Base-by-base conservation (phyloP, 768 basidiomycete species). In the Rhizopogon vinicolor region DNA sequence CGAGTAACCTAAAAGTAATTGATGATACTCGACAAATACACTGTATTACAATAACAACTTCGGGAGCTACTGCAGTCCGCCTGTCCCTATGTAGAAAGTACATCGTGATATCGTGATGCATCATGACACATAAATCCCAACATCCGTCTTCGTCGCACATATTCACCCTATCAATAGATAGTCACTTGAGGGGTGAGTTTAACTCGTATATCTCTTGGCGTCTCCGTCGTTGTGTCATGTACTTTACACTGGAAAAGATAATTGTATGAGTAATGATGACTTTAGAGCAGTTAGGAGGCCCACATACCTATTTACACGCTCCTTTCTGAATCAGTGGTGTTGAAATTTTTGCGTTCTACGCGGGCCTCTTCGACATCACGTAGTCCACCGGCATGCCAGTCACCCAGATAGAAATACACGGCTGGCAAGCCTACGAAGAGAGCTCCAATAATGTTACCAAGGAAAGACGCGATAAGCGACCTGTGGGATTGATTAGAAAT, bases 391-490 rank as follows among this genome's bases (percentile, higher is more conserved):
- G 66, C 65, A 16, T 54, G 62, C 67, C 78, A 79, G 61, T 87
- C 83, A 33, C 64, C 63, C 5, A 88, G 78, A 62, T 85, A 84
- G 70, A 86, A 83, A 63, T 86, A 87, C 5, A 75, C 71, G 1
- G 78, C 84, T 3, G 87, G 87, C 4, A 88, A 64, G 33, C 75
- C 87, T 28, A 89, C 84, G 42, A 85, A 68, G 31, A 84, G 70
- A 8, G 75, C 87, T 1, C 87, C 87, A 33, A 89, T 72, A 33
- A 84, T 76, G 65, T 89, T 89, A 10, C 87, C 87, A 44, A 88
- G 56, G 62, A 77, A 81, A 2, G 86, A 62, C 1, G 87, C 84
- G 62, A 89, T 81, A 33, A 89, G 64, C 3, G 87, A 89, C 63
- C 78, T 78, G 54, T n/a, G 22, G 39, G 42, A 25, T 19, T 19